Evolutionary conservation across 495 filamentous ascomycete genomes (phyloP).

Genomic region (Neurospora pannonica): DNA sequence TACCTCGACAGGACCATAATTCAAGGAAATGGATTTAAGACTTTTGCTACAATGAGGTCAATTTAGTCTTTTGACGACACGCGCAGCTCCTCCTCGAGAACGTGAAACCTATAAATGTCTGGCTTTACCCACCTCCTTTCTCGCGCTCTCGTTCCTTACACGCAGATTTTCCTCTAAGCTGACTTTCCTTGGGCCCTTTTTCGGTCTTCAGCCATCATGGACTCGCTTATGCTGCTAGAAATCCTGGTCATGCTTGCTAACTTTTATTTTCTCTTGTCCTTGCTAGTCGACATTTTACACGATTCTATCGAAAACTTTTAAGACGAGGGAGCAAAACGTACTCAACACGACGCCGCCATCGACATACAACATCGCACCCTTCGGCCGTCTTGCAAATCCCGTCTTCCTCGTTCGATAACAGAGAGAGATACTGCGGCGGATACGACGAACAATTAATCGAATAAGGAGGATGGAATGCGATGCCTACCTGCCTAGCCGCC

Average conservation of each 20-base stretch:
- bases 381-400: too few relatives aligned
- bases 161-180: not conserved
- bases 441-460: too few relatives aligned
- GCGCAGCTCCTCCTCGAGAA: not conserved
- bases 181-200: not conserved
- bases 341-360: not conserved
- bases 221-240: not conserved
- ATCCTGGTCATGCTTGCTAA: not conserved
- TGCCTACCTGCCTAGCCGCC: too few relatives aligned
- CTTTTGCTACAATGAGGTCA: not conserved
- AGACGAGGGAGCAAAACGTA: rapidly evolving
- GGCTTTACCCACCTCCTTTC: not conserved
- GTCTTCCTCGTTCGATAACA: too few relatives aligned
- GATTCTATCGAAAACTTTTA: not conserved
- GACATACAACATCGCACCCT: not conserved
- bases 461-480: too few relatives aligned
- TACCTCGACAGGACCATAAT: too few relatives aligned
- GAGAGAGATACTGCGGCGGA: too few relatives aligned
- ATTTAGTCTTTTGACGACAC: not conserved
- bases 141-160: not conserved
- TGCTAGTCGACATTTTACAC: not conserved
- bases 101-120: not conserved
- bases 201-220: not conserved
- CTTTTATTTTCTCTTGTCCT: not conserved
- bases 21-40: too few relatives aligned